Conservation (phyloP, 2,329 filamentous ascomycete genomes). For the Nothomitra cinnamomea region DNA sequence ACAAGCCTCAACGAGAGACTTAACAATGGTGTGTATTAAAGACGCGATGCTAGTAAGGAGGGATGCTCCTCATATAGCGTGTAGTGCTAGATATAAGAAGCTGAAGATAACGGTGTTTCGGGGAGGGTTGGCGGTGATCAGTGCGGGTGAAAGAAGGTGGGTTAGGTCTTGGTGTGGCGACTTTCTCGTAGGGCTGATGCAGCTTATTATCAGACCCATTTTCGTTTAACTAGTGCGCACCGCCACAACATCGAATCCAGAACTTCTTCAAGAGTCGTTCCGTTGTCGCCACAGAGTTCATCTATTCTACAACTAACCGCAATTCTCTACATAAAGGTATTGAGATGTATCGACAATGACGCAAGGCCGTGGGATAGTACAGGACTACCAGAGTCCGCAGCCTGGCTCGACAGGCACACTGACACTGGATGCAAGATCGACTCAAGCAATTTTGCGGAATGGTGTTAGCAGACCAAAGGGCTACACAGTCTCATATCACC, state of each 20-base stretch:
- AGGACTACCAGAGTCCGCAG: conserved; percentile 29
- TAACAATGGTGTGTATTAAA: no score
- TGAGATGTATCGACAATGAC: conserved; percentile 1
- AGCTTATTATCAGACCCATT: no score
- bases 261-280: not conserved
- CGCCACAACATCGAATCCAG: not conserved
- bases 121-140: no score
- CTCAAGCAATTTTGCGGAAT: conserved; percentile 37
- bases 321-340: not conserved
- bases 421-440: conserved; percentile 33
- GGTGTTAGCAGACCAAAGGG: conserved; percentile 67
- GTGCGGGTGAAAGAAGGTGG: no score
- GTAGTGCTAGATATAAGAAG: no score
- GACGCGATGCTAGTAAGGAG: no score
- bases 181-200: not conserved
- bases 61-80: no score
- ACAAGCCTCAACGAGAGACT: no score
- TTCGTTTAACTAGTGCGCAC: not conserved
- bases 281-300: no score
- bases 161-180: no score
- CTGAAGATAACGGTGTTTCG: no score
- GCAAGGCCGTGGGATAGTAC: conserved; percentile 20
- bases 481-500: conserved; percentile 87
- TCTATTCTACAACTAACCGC: not conserved
- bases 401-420: conserved; percentile 23